These are phyloP conservation scores for Hibiscus tridactylites DNA, from an alignment of 345 rosid species.

Conservation along the genomic window DNA sequence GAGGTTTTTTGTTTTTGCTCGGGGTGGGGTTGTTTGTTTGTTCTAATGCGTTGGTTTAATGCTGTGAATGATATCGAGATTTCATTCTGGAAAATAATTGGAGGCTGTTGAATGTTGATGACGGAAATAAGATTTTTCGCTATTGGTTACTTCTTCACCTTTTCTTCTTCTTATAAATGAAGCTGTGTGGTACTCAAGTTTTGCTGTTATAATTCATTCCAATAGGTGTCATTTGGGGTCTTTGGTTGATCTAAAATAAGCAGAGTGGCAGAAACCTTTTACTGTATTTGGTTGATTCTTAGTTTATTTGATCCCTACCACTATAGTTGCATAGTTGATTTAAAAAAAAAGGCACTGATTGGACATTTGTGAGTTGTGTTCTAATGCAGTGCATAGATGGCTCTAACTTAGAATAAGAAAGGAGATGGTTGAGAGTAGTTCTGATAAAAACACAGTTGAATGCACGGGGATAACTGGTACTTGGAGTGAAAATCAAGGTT, in stretches of 20 bases:
- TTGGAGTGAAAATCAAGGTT: conserved; percentile 19
- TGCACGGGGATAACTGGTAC: conserved; percentile 7
- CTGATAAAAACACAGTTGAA: conserved; percentile 12
- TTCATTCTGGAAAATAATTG: background rate
- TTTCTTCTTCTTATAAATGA: background rate
- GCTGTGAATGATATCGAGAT: background rate
- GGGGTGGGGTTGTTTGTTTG: background rate
- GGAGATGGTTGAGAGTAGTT: conserved; percentile 33
- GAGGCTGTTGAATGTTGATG: background rate
- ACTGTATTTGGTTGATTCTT: background rate
- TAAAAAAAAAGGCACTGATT: background rate
- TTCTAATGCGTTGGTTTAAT: background rate
- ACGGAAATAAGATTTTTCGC: background rate
- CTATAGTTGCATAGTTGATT: background rate
- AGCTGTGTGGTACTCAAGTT: background rate
- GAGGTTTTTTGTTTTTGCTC: background rate
- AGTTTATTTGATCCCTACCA: background rate
- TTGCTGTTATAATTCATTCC: background rate
- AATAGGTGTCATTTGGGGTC: background rate
- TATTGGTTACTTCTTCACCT: background rate
- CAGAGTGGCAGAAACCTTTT: background rate
- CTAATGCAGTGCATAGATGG: conserved; percentile 7
- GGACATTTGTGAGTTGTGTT: background rate
- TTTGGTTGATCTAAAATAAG: background rate
- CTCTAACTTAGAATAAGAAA: conserved; percentile 9